Conservation (phyloP, 2,329 filamentous ascomycete genomes). For the Xylaria sp. region DNA sequence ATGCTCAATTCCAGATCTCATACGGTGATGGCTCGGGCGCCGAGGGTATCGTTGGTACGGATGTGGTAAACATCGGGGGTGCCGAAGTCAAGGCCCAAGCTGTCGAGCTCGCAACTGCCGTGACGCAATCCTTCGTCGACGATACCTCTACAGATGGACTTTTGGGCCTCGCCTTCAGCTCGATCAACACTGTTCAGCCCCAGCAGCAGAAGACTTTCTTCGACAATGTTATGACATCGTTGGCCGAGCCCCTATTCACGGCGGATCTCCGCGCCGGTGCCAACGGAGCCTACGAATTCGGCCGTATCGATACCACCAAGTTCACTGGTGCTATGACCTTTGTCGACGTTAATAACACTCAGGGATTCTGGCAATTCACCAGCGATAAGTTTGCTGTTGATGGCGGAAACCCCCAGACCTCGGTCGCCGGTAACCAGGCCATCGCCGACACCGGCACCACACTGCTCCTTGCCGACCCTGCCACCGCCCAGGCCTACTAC, state of each 20-base stretch:
- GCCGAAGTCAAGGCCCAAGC: slow-evolving; percentile 49
- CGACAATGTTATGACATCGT: slow-evolving; percentile 48
- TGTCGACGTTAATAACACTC: slow-evolving; percentile 48
- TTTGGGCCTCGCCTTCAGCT: slow-evolving; percentile 51
- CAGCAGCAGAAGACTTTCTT: slow-evolving; percentile 51
- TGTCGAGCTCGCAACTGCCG: slow-evolving; percentile 49
- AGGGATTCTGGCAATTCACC: slow-evolving; percentile 55
- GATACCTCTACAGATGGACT: slow-evolving; percentile 50
- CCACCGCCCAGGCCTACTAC: slow-evolving; percentile 63
- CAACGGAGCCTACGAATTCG: slow-evolving; percentile 55
- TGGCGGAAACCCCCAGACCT: slow-evolving; percentile 49
- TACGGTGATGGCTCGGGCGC: slow-evolving; percentile 52
- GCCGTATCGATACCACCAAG: slow-evolving; percentile 50
- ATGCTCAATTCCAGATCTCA: slow-evolving; percentile 48
- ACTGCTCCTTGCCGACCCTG: slow-evolving; percentile 68
- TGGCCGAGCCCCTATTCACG: slow-evolving; percentile 51
- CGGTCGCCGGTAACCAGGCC: slow-evolving; percentile 56
- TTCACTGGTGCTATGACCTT: slow-evolving; percentile 52
- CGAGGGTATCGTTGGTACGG: slow-evolving; percentile 51
- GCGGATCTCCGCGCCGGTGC: slow-evolving; percentile 49
- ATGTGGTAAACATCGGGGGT: slow-evolving; percentile 50
- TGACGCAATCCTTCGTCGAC: slow-evolving; percentile 48
- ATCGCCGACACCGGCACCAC: slow-evolving; percentile 72
- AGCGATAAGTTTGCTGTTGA: slow-evolving; percentile 50
- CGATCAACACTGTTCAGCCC: slow-evolving; percentile 50